Base-by-base conservation (phyloP, 148 eudicot species). In the Vaccinium macrocarpon region DNA sequence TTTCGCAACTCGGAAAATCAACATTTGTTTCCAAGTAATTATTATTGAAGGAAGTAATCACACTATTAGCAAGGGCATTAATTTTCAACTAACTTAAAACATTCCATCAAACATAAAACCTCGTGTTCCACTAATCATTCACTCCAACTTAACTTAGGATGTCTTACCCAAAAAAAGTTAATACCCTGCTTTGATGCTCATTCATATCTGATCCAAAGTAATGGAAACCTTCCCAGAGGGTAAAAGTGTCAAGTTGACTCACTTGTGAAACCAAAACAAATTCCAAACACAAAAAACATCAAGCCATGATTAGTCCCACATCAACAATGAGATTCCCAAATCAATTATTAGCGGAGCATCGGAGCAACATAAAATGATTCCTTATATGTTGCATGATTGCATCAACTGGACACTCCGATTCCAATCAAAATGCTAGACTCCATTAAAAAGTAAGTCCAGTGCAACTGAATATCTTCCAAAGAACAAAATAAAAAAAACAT, bases 261-360 rank as follows among this genome's bases (percentile, higher is more conserved):
- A 78, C 71, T 53, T 70, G 56, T 70, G 56, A 23, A 82, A 55
- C 57, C 25, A 82, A 64, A 66, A 66, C 72, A 66, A 66, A 35
- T 25, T 66, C 72, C 72, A 66, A 85, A 85, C 57, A 82, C 50
- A 82, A 52, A 9, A 81, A 25, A 50, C 27, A 81, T 74, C 32
- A 32, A 52, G 53, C 50, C 46, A 48, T 82, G 76, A 78, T 59
- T 48, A 51, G 25, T 78, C 68, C 62, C 25, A 70, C 72, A 79
- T 52, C 77, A 76, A 83, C 78, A 56, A 83, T 81, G 21, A 81
- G 88, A 84, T 86, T 86, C 86, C 75, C 53, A 78, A 27, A 79
- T 59, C 51, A 82, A 83, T 86, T 81, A 81, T 84, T 32, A 51
- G 80, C 16, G 12, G 32, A 62, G 73, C 23, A 51, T 73, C 16